Percentiles rank a stretch among this genome's conserved stretches.
Evolutionary conservation across 2,329 filamentous ascomycete species (phyloP).

Genomic region (Fusarium concolor): DNA sequence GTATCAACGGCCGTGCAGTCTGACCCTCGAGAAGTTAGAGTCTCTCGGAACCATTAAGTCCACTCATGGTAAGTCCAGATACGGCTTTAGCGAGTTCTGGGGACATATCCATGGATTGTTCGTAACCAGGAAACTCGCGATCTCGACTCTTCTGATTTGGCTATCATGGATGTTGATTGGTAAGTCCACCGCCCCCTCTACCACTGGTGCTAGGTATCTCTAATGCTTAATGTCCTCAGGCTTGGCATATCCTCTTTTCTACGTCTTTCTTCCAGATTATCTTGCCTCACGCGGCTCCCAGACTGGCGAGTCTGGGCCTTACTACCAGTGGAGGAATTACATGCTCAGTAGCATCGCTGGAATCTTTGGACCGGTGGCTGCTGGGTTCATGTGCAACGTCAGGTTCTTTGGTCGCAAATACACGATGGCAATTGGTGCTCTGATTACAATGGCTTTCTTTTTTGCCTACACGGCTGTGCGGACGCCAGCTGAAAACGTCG

Average conservation of each 20-base stretch:
- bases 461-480: not conserved
- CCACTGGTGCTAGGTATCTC: not conserved
- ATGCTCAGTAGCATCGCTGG: not conserved
- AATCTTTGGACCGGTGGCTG: not conserved
- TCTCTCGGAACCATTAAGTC: not conserved
- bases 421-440: not conserved
- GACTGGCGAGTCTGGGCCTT: not conserved
- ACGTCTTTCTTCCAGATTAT: not conserved
- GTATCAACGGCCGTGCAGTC: not conserved
- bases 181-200: accelerated
- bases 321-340: not conserved
- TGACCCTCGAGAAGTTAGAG: not conserved
- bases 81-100: not conserved
- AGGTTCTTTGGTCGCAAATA: not conserved
- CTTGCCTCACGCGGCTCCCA: not conserved
- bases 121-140: not conserved
- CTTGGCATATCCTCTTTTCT: not conserved
- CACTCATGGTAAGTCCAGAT: not conserved
- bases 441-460: not conserved
- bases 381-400: not conserved
- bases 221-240: not conserved
- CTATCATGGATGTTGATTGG: not conserved
- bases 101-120: not conserved
- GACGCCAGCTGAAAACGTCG: not conserved
- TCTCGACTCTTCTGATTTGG: not conserved